Percentiles rank a stretch among this genome's conserved stretches.
phyloP scores from a whole-genome alignment of 805 yeast genomes.

The Suhomyces sp. region DNA sequence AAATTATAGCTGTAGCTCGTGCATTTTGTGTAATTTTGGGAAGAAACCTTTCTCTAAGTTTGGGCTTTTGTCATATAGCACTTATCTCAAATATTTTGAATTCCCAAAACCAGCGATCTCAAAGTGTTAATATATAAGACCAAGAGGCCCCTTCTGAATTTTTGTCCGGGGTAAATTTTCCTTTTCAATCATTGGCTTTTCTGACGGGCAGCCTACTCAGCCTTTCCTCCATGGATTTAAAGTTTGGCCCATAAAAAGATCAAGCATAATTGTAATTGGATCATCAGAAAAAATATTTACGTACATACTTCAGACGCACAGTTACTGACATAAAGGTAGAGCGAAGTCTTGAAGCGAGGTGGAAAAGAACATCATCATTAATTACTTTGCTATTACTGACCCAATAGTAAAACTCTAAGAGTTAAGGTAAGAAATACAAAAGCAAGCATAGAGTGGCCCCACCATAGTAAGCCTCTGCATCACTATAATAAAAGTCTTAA shows the following conservation, averaged over 20 bases:
- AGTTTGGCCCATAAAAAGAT: background rate
- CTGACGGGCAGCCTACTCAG: background rate
- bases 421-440: background rate
- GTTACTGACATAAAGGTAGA: background rate
- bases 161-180: background rate
- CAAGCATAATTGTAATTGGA: background rate
- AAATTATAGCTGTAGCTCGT: background rate
- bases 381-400: background rate
- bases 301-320: background rate
- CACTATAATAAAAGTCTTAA: background rate
- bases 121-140: background rate
- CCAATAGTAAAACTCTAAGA: background rate
- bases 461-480: background rate
- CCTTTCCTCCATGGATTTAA: background rate
- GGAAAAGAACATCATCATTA: background rate
- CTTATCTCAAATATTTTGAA: background rate
- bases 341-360: background rate
- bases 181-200: background rate
- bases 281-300: background rate
- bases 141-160: background rate
- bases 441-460: background rate
- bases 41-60: background rate
- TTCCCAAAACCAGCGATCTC: background rate
- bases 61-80: background rate
- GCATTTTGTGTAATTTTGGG: background rate